These are phyloP conservation scores for Wickerhamomyces canadensis DNA, from an alignment of 805 yeast genomes.

Conservation along the genomic window DNA sequence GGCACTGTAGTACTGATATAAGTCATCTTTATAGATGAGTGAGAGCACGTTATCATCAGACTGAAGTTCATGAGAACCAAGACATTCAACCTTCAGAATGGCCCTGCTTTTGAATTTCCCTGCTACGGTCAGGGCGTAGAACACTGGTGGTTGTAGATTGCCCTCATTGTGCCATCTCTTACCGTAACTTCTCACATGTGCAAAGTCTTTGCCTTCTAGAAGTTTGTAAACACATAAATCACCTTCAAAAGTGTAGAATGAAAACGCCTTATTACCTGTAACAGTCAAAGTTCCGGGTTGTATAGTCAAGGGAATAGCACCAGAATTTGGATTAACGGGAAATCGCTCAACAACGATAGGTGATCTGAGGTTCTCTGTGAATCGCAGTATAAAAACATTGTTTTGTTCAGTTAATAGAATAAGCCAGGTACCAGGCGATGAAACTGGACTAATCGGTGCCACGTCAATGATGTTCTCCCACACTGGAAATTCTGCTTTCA, in stretches of 20 bases:
- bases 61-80: constrained; percentile 2
- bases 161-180: too few relatives aligned
- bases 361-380: constrained; percentile 4
- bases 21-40: constrained; percentile 13
- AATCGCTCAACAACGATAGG: constrained; percentile 12
- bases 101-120: not conserved
- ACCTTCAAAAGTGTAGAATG: constrained; percentile 17
- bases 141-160: too few relatives aligned
- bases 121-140: constrained; percentile 7
- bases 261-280: constrained; percentile 8
- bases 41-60: constrained; percentile 7
- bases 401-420: constrained; percentile 12
- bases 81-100: constrained; percentile 5
- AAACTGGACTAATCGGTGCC: constrained; percentile 7
- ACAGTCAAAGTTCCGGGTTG: constrained; percentile 11
- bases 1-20: constrained; percentile 10
- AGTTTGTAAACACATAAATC: constrained; percentile 8
- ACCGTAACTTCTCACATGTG: too few relatives aligned
- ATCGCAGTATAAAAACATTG: constrained; percentile 13
- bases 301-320: constrained; percentile 4
- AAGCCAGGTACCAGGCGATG: constrained; percentile 10
- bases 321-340: constrained; percentile 7
- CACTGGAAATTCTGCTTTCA: constrained; percentile 8
- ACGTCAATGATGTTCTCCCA: constrained; percentile 15
- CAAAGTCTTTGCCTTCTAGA: too few relatives aligned